Percentiles rank a stretch among this genome's conserved stretches.
Conservation (phyloP, 208 protist genomes). For the Wallacemonas sp. region DNA sequence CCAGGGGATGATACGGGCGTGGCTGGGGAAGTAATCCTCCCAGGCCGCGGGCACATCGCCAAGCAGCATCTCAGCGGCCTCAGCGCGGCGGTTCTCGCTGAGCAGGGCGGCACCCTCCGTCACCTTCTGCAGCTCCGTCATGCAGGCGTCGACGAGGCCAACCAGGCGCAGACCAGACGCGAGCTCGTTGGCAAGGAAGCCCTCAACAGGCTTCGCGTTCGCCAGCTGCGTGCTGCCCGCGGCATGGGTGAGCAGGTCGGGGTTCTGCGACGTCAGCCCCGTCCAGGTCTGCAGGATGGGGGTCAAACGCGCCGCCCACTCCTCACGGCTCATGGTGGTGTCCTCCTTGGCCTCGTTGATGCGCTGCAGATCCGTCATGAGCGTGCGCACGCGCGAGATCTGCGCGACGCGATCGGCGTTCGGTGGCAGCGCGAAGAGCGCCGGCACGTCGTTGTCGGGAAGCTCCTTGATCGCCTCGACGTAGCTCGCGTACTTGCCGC, state of each 20-base stretch:
- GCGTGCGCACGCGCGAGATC: constrained; percentile 49
- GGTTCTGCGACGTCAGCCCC: constrained; percentile 63
- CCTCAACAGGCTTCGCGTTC: constrained; percentile 73
- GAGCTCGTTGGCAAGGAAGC: constrained; percentile 91
- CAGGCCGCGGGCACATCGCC: constrained; percentile 89
- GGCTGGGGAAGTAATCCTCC: constrained; percentile 88
- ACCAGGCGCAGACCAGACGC: constrained; percentile 71
- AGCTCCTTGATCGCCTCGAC: constrained; percentile 80
- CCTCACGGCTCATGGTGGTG: constrained; percentile 79
- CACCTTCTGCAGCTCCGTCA: constrained; percentile 85
- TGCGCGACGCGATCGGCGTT: constrained; percentile 95
- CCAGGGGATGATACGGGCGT: constrained; percentile 78
- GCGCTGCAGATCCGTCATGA: constrained; percentile 85
- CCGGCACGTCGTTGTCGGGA: constrained; percentile 91
- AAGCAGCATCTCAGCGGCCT: constrained; percentile 80
- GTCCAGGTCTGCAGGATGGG: constrained; percentile 90
- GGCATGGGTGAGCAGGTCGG: constrained; percentile 48
- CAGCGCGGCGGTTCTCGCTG: constrained; percentile 65
- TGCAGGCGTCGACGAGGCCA: constrained; percentile 66
- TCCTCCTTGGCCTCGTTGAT: constrained; percentile 71
- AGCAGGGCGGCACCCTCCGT: constrained; percentile 90
- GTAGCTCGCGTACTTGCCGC: constrained; percentile 68
- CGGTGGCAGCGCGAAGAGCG: constrained; percentile 93
- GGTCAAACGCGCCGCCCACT: constrained; percentile 77
- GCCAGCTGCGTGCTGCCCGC: constrained; percentile 11